A percentile compares a stretch with the other conserved stretches of the same genome.
These are phyloP conservation scores for Aspergillus versicolor DNA, from an alignment of 2,329 filamentous ascomycete species.

Conservation along the genomic window DNA sequence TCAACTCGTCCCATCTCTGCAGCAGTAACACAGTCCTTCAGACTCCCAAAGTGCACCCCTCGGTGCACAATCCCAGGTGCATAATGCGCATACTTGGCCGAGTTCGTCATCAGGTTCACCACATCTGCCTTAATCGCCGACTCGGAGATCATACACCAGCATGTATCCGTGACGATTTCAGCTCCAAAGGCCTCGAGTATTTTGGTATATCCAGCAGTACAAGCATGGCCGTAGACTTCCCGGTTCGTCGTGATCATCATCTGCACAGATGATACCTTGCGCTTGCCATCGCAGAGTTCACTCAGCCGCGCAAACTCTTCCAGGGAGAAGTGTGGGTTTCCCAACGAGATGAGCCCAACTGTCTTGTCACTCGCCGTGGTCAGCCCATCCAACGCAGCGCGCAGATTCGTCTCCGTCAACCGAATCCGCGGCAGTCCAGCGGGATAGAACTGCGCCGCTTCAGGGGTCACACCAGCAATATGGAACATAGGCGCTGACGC, in stretches of 20 bases:
- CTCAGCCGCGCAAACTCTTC: slow-evolving; percentile 37
- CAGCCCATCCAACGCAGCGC: slow-evolving; percentile 17
- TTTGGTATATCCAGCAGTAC: slow-evolving; percentile 28
- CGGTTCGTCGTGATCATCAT: slow-evolving; percentile 26
- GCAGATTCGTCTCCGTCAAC: neutral
- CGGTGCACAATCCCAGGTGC: slow-evolving; percentile 24
- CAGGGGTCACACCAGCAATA: slow-evolving; percentile 41
- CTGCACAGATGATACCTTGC: slow-evolving; percentile 17
- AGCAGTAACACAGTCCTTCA: slow-evolving; percentile 26
- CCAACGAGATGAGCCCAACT: slow-evolving; percentile 44
- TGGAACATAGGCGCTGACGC: slow-evolving; percentile 49
- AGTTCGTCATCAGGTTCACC: slow-evolving; percentile 46
- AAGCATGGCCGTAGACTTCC: slow-evolving; percentile 19
- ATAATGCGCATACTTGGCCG: slow-evolving; percentile 50
- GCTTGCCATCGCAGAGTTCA: slow-evolving; percentile 26
- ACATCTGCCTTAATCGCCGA: slow-evolving; percentile 33
- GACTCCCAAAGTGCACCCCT: slow-evolving; percentile 26
- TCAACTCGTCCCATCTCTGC: slow-evolving; percentile 4
- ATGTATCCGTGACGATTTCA: slow-evolving; percentile 46
- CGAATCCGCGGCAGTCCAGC: neutral
- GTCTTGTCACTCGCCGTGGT: slow-evolving; percentile 17
- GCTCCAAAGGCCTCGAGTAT: slow-evolving; percentile 39
- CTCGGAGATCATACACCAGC: slow-evolving; percentile 50
- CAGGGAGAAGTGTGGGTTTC: slow-evolving; percentile 48
- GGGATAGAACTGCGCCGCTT: slow-evolving; percentile 23